Conservation (phyloP, 2,329 filamentous ascomycete species). For the Rugonectria rugulosa region DNA sequence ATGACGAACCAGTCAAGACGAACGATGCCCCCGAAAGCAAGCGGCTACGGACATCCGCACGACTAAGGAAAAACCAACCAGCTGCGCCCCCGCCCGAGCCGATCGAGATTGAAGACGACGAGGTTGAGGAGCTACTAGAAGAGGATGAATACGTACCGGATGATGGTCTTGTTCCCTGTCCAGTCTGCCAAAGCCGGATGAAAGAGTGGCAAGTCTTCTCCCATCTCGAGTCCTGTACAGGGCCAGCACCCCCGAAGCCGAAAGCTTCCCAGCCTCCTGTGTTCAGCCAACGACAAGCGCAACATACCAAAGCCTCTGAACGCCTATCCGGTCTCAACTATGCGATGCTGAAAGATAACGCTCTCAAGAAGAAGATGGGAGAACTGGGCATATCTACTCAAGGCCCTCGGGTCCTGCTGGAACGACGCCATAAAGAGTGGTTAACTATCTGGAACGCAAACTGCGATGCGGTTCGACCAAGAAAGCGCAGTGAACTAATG, state of each 20-base stretch:
- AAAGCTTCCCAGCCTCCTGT: conserved; percentile 17
- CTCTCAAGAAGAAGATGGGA: conserved; percentile 79
- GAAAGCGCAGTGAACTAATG: conserved; percentile 74
- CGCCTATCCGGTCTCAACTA: conserved; percentile 85
- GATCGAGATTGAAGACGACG: conserved; percentile 27
- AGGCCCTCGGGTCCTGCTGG: conserved; percentile 74
- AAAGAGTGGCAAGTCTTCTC: conserved; percentile 78
- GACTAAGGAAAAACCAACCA: conserved; percentile 53
- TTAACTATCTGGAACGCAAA: conserved; percentile 97
- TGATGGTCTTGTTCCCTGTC: conserved; percentile 83
- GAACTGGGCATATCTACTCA: conserved; percentile 79
- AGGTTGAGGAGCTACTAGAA: conserved; percentile 36
- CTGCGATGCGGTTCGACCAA: conserved; percentile 81
- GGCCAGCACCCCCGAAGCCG: conserved; percentile 42
- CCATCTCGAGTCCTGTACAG: conserved; percentile 76
- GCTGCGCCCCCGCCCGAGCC: conserved; percentile 41
- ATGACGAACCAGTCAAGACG: conserved; percentile 41
- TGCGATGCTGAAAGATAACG: conserved; percentile 80
- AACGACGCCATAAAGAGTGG: conserved; percentile 90
- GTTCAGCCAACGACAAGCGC: conserved; percentile 35
- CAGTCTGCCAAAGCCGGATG: conserved; percentile 82
- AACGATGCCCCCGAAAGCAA: conserved; percentile 50
- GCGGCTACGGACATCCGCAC: conserved; percentile 60
- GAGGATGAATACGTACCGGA: conserved; percentile 43
- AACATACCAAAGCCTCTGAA: conserved; percentile 56